Percentiles rank a stretch among this genome's conserved stretches.
Conservation (phyloP, 805 yeast genomes). For the Candida methanosorbosa region DNA sequence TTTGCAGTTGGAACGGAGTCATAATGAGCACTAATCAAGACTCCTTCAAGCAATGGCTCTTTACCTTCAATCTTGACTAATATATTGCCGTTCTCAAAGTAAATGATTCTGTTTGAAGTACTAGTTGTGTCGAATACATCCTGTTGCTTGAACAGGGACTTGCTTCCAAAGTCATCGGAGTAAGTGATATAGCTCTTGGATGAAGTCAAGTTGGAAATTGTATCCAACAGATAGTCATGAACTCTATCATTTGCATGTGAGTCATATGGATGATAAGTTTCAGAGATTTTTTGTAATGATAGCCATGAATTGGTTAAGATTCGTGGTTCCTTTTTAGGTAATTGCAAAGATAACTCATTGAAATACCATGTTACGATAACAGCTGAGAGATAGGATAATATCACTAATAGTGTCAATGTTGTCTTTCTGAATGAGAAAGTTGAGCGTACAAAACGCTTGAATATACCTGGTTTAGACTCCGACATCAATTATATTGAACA, state of each 20-base stretch:
- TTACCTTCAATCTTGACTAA: conserved; percentile 66
- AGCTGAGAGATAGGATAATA: conserved; percentile 36
- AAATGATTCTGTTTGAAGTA: conserved; percentile 41
- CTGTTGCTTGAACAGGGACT: conserved; percentile 38
- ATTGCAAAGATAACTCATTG: conserved; percentile 30
- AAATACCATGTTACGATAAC: conserved; percentile 24
- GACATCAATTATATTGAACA: too few relatives aligned
- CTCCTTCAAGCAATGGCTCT: conserved; percentile 49
- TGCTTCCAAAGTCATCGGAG: conserved; percentile 32
- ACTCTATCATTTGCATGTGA: conserved; percentile 71
- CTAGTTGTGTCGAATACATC: conserved; percentile 38
- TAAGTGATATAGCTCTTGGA: conserved; percentile 24
- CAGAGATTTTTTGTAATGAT: conserved; percentile 62
- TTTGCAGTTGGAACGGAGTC: conserved; percentile 83
- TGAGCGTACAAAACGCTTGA: conserved; percentile 29
- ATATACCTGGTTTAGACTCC: conserved; percentile 9
- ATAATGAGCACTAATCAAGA: conserved; percentile 76
- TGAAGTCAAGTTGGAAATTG: conserved; percentile 29
- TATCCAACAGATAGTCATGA: conserved; percentile 50
- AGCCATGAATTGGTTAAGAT: conserved; percentile 47
- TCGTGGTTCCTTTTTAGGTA: conserved; percentile 35
- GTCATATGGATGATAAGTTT: conserved; percentile 66
- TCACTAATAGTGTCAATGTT: conserved; percentile 47
- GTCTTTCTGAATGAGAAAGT: conserved; percentile 69
- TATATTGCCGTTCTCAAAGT: conserved; percentile 78